Evolutionary conservation across 2,329 filamentous ascomycete species (phyloP).

Genomic region (Sporothrix brunneoviolacea): DNA sequence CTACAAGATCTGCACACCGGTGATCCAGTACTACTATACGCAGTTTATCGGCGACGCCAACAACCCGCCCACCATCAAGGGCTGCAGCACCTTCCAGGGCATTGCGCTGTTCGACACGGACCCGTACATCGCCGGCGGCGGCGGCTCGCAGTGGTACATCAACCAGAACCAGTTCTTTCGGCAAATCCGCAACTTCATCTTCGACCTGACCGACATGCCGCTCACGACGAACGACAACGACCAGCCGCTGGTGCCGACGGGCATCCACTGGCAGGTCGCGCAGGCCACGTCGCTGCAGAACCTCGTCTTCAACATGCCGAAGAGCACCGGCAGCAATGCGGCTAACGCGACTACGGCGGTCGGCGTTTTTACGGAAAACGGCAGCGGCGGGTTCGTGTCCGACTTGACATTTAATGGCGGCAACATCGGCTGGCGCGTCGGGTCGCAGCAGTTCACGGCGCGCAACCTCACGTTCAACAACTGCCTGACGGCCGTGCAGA

Average conservation of each 20-base stretch:
- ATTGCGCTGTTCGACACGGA: constrained; percentile 45
- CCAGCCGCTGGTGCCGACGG: constrained; percentile 25
- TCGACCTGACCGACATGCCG: too few relatives aligned
- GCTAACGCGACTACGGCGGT: too few relatives aligned
- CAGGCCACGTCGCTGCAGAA: constrained; percentile 57
- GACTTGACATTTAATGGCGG: constrained; percentile 71
- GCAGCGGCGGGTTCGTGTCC: too few relatives aligned
- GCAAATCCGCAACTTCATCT: constrained; percentile 51
- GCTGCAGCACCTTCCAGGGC: constrained; percentile 40
- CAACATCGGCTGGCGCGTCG: constrained; percentile 34
- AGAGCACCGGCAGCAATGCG: too few relatives aligned
- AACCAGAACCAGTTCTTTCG: constrained; percentile 51
- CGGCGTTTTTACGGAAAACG: too few relatives aligned
- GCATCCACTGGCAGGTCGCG: constrained; percentile 64
- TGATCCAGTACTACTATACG: constrained; percentile 73
- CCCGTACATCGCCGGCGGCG: too few relatives aligned
- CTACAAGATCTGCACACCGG: constrained; percentile 63
- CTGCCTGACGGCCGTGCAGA: constrained; percentile 58
- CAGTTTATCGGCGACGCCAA: constrained; percentile 67
- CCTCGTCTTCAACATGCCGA: constrained; percentile 48
- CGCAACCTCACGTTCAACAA: constrained; percentile 59
- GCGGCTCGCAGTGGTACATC: background rate
- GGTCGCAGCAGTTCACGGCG: too few relatives aligned
- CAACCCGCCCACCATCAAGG: constrained; percentile 47
- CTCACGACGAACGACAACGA: constrained; percentile 37